Percentiles rank a stretch among this genome's conserved stretches.
Conservation (phyloP, 768 basidiomycete species). For the Tylopilus plumbeoviolaceoides region DNA sequence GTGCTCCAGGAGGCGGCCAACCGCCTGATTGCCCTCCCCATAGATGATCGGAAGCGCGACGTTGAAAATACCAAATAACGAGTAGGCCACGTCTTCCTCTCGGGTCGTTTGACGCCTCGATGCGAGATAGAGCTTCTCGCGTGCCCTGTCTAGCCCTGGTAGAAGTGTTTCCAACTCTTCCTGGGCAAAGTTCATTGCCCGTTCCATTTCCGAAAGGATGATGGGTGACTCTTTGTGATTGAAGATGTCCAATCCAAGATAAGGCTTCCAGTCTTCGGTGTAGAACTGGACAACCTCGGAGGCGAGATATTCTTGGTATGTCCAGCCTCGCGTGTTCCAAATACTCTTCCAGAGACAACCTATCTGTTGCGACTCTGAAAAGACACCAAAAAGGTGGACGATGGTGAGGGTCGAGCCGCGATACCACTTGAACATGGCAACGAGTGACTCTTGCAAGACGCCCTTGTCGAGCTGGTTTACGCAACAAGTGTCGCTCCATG, state of each 20-base stretch:
- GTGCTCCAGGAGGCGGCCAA: neutral
- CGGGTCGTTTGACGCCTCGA: conserved; percentile 9
- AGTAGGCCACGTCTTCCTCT: conserved; percentile 16
- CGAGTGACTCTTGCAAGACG: neutral
- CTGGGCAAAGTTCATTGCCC: neutral
- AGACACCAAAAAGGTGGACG: neutral
- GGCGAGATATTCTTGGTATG: conserved; percentile 7
- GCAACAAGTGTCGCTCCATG: neutral
- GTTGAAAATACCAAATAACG: conserved; percentile 12
- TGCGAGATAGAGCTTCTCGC: conserved; percentile 10
- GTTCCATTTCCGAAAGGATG: conserved; percentile 2
- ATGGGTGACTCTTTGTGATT: conserved; percentile 6
- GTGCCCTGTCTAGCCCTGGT: neutral
- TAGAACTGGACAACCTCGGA: conserved; percentile 9
- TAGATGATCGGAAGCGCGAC: conserved; percentile 8
- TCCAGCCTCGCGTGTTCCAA: conserved; percentile 16
- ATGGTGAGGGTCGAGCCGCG: neutral
- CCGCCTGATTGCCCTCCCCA: conserved; percentile 7
- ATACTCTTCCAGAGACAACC: neutral
- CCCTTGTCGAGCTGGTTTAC: neutral
- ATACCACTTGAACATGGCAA: neutral
- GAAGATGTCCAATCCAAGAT: neutral
- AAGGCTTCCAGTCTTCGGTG: conserved; percentile 9
- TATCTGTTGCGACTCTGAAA: neutral
- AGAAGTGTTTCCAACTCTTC: neutral